phyloP scores from a whole-genome alignment of 495 filamentous ascomycete species.

The Lichina pygmaea region DNA sequence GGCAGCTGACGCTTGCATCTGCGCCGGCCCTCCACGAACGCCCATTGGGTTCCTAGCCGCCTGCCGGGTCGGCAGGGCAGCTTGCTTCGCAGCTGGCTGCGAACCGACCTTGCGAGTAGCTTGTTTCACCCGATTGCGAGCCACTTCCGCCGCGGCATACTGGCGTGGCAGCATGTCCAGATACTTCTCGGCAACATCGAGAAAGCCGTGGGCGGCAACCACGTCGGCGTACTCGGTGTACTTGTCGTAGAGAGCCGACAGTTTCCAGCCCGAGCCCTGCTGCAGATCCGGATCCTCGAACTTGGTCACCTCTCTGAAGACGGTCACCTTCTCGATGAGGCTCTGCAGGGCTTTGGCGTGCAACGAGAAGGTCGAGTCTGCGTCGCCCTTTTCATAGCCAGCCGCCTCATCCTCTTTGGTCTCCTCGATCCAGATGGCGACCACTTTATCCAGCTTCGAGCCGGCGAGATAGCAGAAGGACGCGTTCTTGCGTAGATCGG shows the following conservation, averaged over 20 bases:
- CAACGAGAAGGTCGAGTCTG: conserved; percentile 66
- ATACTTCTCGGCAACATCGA: conserved; percentile 72
- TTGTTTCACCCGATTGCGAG: conserved; percentile 61
- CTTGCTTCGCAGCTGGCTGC: conserved; percentile 13
- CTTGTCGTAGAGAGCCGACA: conserved; percentile 69
- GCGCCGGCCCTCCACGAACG: conserved; percentile 6
- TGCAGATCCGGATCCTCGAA: conserved; percentile 57
- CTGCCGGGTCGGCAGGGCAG: conserved; percentile 6
- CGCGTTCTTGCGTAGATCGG: conserved; percentile 40
- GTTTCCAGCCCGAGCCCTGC: conserved; percentile 60
- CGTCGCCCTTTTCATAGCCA: conserved; percentile 33
- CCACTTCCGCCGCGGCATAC: conserved; percentile 73
- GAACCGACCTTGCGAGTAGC: conserved; percentile 44
- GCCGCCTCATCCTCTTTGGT: conserved; percentile 57
- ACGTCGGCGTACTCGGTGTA: conserved; percentile 95
- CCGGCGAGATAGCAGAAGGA: conserved; percentile 89
- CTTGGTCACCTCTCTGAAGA: conserved; percentile 84
- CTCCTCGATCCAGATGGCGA: conserved; percentile 77
- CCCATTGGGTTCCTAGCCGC: conserved; percentile 6
- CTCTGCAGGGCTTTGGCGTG: conserved; percentile 72
- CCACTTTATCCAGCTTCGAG: conserved; percentile 90
- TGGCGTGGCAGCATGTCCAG: conserved; percentile 63
- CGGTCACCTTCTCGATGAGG: conserved; percentile 93
- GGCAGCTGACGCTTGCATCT: conserved; percentile 7
- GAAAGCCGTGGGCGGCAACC: conserved; percentile 65